Evolutionary conservation across 2,329 filamentous ascomycete species (phyloP), one percentile per base, ranked within the genome.

Genomic region (Thielaviopsis ethacetica): DNA sequence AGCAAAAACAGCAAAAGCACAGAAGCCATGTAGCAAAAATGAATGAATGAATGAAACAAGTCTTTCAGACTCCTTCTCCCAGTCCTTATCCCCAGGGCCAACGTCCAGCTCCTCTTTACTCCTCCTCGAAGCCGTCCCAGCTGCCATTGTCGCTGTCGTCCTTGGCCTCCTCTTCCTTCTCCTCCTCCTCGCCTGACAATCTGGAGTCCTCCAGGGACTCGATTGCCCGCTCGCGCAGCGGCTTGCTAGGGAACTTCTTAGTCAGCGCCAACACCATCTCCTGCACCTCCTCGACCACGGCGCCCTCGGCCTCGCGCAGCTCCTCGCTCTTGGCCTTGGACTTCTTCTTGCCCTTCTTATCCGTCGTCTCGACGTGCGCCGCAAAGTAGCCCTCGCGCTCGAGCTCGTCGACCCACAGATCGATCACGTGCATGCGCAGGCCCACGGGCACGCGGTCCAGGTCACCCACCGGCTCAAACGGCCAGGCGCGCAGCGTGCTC

Each of bases 361-460:
- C 66, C 5, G 66, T 66, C 3, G 66, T 66, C 13, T 68, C 68
- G 12, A 72, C 71, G 10, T 71, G 72, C 41, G 72, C 71, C 13
- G 59, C 65, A 22, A 82, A 64, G 41, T 79, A 75, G 57, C 83
- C 80, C 38, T 82, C 80, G 67, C 83, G 84, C 70, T 91, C 86
- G 65, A 91, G 71, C 76, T 96, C 91, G 69, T 97, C 93, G 9
- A 95, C 79, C 82, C 87, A 97, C 58, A 97, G 79, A 73, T 98
- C 93, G 63, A 95, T 71, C 15, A 91, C 80, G 71, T 98, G 93
- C 70, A 95, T 83, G 63, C 89, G 75, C 69, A 98, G 68, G 0
- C 93, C 93, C 65, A 93, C 86, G 0, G 91, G 86, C 1, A 94
- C 81, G 66, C 81, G 83, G 56, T 70, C 68, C 65, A 83, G 60